These are phyloP conservation scores for Aspergillus brunneoviolaceus DNA, from an alignment of 2,329 filamentous ascomycete genomes.

Conservation along the genomic window DNA sequence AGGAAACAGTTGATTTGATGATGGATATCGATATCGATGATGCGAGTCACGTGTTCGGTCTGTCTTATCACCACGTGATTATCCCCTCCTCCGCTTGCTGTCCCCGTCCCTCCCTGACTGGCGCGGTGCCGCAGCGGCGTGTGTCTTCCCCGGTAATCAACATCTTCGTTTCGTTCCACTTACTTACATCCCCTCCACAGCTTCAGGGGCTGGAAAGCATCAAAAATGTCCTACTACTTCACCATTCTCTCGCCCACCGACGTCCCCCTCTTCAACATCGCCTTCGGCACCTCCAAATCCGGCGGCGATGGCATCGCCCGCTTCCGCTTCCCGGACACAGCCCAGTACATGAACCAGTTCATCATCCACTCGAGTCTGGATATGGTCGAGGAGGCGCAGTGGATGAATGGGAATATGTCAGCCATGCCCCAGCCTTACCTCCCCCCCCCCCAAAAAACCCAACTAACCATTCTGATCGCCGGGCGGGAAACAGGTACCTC, in stretches of 20 bases:
- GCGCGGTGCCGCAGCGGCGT: neutral
- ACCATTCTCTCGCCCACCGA: slow-evolving; percentile 93
- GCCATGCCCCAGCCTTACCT: slow-evolving; percentile 18
- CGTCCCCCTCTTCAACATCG: slow-evolving; percentile 93
- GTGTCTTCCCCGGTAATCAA: neutral
- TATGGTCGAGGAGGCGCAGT: slow-evolving; percentile 94
- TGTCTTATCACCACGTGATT: slow-evolving; percentile 15
- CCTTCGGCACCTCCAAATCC: slow-evolving; percentile 94
- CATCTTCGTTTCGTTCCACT: neutral
- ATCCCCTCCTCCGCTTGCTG: neutral
- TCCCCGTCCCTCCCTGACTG: neutral
- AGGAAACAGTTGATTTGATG: neutral
- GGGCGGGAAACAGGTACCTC: slow-evolving; percentile 66
- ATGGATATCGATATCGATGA: neutral
- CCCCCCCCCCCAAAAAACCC: neutral
- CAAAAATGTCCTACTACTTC: slow-evolving; percentile 94
- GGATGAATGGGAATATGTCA: slow-evolving; percentile 81
- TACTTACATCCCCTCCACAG: no score
- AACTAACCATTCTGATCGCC: neutral
- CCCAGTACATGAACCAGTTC: slow-evolving; percentile 94
- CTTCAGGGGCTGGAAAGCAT: no score
- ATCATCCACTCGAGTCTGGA: slow-evolving; percentile 92
- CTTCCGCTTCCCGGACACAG: slow-evolving; percentile 85
- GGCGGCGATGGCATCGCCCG: slow-evolving; percentile 89
- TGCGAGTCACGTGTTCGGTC: neutral